Percentiles rank a stretch among this genome's conserved stretches.
Evolutionary conservation across 768 basidiomycete species (phyloP).

Genomic region (Xerocomus potaroensis): DNA sequence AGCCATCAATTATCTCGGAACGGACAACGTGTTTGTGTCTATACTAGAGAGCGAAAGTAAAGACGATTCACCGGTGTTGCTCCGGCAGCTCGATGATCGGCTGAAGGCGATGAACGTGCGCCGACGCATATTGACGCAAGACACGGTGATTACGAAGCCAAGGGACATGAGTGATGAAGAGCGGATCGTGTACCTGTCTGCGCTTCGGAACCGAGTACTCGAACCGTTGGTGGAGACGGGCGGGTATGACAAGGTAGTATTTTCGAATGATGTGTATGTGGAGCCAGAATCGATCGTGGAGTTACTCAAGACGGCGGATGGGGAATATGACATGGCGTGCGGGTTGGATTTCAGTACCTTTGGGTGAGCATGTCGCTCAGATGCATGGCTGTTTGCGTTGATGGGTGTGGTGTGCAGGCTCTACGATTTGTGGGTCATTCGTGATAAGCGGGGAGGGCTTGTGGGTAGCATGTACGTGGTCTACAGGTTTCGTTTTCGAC

Average conservation of each 20-base stretch:
- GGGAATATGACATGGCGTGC: conserved; percentile 42
- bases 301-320: conserved; percentile 34
- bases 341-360: conserved; percentile 36
- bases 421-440: conserved; percentile 23
- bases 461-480: conserved; percentile 12
- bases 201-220: conserved; percentile 39
- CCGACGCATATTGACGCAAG: conserved; percentile 12
- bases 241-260: conserved; percentile 37
- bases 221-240: conserved; percentile 36
- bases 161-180: neutral
- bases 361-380: conserved; percentile 29
- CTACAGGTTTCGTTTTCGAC: neutral
- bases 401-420: no score
- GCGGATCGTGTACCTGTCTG: conserved; percentile 10
- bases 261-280: conserved; percentile 41
- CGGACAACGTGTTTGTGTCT: conserved; percentile 40
- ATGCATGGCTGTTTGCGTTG: no score
- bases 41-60: conserved; percentile 36
- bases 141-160: conserved; percentile 8
- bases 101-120: conserved; percentile 11
- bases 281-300: conserved; percentile 39
- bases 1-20: conserved; percentile 37
- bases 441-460: conserved; percentile 17
- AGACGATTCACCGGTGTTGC: conserved; percentile 10
- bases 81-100: conserved; percentile 7